Base-by-base conservation (phyloP, 2,329 filamentous ascomycete species). In the Penicillium sp. region DNA sequence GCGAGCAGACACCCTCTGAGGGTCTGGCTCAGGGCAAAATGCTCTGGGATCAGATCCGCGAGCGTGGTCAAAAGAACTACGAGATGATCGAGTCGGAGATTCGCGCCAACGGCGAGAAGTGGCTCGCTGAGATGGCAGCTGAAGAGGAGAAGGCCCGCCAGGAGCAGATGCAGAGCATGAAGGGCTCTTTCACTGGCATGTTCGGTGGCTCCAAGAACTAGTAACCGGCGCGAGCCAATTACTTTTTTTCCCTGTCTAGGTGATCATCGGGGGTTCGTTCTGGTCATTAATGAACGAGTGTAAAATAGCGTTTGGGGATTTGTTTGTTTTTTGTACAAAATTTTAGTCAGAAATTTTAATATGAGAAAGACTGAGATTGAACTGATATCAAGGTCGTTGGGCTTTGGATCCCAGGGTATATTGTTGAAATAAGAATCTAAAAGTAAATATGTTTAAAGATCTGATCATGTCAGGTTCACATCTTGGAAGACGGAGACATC, bases 1-100 rank as follows among this genome's bases (percentile, higher is more conserved):
- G 90, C 47, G 88, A 92, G 70, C 81, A 84, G 60, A 86, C 82
- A 64, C 82, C 89, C 1, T 82, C 83, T 2, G 90, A 96, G 71
- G 91, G 89, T 12, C 84, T 94, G 59, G 87, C 89, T 2, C 87
- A 96, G 75, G 94, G 93, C 67, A 99, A 97, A 84, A 97, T 97
- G 90, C 80, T 97, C 63, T 91, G 92, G 76, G 94, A 99, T 70
- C 87, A 96, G 73, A 91, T 94, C 48, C 87, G 94, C 47, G 94
- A 99, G 77, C 84, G 91, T 47, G 94, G 94, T 33, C 89, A 92
- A 77, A 88, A 88, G 73, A 89, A 92, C 75, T 99, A 97, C 76
- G 85, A 96, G 79, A 77, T 87, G 64, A 82, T 97, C 59, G 93
- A 97, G 75, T 88, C 87, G 76, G 89, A 96, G 78, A 96, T 99